A percentile compares a stretch with the other conserved stretches of the same genome.
These are phyloP conservation scores for Wallacemonas sp. DNA, from an alignment of 208 protist species.

Conservation along the genomic window DNA sequence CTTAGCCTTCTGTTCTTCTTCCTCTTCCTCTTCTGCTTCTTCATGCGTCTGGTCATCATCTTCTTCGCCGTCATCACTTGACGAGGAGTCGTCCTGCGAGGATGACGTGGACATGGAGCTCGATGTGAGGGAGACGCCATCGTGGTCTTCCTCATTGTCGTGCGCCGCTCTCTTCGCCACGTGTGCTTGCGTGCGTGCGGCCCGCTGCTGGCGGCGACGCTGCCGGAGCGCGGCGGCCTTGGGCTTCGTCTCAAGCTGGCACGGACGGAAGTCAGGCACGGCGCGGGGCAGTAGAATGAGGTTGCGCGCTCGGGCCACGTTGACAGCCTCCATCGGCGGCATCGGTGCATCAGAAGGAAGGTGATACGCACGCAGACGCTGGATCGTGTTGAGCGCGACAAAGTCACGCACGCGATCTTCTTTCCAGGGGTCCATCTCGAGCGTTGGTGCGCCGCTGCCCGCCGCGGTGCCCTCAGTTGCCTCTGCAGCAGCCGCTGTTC, in stretches of 20 bases:
- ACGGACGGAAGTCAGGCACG: constrained; percentile 57
- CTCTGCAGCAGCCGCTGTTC: constrained; percentile 17
- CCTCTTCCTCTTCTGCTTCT: too few relatives aligned
- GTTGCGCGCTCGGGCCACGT: constrained; percentile 59
- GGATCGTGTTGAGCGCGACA: constrained; percentile 83
- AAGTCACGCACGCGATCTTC: constrained; percentile 83
- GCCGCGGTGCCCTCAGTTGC: background rate
- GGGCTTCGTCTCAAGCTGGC: constrained; percentile 31
- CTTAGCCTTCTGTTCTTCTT: too few relatives aligned
- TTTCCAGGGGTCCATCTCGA: constrained; percentile 82
- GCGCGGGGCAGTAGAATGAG: constrained; percentile 62
- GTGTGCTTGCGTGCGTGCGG: background rate
- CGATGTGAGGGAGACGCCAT: background rate
- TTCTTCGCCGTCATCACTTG: background rate
- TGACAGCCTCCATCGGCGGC: constrained; percentile 53
- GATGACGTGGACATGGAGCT: background rate
- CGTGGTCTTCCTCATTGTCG: background rate
- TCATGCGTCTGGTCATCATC: background rate
- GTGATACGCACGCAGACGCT: constrained; percentile 78
- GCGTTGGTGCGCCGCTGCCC: constrained; percentile 8
- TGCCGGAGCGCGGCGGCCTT: constrained; percentile 9
- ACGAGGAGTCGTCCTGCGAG: background rate
- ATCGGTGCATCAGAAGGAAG: constrained; percentile 34
- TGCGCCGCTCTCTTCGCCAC: background rate
- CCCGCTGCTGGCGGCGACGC: constrained; percentile 7